A percentile compares a stretch with the other conserved stretches of the same genome.
Evolutionary conservation across 2,329 filamentous ascomycete genomes (phyloP).

Genomic region (Plectosphaerella plurivora): DNA sequence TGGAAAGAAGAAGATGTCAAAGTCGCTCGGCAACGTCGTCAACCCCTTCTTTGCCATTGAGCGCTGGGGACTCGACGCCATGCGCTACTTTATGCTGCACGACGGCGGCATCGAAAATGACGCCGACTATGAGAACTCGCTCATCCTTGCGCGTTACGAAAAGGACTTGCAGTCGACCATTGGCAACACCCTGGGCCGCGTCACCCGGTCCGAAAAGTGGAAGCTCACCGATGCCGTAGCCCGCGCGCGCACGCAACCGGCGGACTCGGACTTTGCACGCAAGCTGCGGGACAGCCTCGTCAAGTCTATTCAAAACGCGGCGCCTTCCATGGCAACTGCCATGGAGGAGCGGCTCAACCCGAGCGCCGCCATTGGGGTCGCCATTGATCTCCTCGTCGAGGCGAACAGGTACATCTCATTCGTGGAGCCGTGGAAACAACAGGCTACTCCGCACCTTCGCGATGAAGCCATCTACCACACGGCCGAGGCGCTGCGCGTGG

Average conservation of each 20-base stretch:
- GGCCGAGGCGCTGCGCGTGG: constrained; percentile 73
- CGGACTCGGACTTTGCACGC: background rate
- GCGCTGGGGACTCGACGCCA: constrained; percentile 78
- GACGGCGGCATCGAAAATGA: constrained; percentile 76
- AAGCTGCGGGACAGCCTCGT: constrained; percentile 17
- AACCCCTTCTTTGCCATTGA: constrained; percentile 90
- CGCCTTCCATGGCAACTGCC: constrained; percentile 32
- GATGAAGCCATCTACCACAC: constrained; percentile 63
- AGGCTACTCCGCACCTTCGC: constrained; percentile 17
- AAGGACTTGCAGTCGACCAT: constrained; percentile 73
- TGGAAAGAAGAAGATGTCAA: constrained; percentile 90
- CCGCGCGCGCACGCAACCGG: constrained; percentile 3
- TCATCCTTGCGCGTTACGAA: constrained; percentile 72
- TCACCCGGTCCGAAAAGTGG: constrained; percentile 67
- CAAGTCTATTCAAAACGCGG: constrained; percentile 13
- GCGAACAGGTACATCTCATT: constrained; percentile 48
- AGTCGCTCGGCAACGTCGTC: constrained; percentile 90
- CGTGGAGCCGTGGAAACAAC: constrained; percentile 64
- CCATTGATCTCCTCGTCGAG: constrained; percentile 59
- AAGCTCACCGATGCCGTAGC: constrained; percentile 56
- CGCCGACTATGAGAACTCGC: constrained; percentile 76
- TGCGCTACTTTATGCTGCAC: constrained; percentile 84
- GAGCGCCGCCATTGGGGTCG: constrained; percentile 57
- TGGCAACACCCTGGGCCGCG: constrained; percentile 73
- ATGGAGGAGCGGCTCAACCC: constrained; percentile 63